Conservation (phyloP, 2,329 filamentous ascomycete species). For the Nothomitra cinnamomea region DNA sequence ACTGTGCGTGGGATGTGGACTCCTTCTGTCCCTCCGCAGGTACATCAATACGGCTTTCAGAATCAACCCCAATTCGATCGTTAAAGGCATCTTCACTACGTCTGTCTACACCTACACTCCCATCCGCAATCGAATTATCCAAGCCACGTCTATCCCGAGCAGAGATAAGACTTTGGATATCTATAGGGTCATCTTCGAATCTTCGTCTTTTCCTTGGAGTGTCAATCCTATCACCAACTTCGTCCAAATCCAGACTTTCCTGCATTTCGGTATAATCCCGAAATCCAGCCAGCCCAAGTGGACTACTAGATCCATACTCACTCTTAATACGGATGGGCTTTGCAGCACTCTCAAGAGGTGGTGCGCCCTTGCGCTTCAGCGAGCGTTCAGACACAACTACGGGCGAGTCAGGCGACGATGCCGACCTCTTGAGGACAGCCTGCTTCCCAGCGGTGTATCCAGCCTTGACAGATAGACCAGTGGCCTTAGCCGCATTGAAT, state of each 20-base stretch:
- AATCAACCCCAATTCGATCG: no score
- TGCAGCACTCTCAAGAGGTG: conserved; percentile 7
- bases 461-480: not conserved
- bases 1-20: not conserved
- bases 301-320: conserved; percentile 21
- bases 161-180: not conserved
- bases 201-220: conserved; percentile 24
- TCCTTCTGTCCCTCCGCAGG: not conserved
- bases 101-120: no score
- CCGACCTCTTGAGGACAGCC: not conserved
- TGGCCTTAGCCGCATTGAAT: no score
- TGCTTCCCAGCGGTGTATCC: no score
- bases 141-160: not conserved
- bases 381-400: conserved; percentile 9
- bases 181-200: not conserved
- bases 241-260: conserved; percentile 45
- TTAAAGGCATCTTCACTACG: no score
- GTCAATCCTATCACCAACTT: conserved; percentile 24
- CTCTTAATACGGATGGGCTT: conserved; percentile 19
- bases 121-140: not conserved
- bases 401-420: conserved; percentile 5
- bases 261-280: conserved; percentile 18
- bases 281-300: conserved; percentile 10
- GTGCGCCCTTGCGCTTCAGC: conserved; percentile 7
- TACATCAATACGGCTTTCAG: not conserved